Evolutionary conservation across 306 rosid species (phyloP), one percentile per base, ranked within the genome.

Genomic region (Myrica gale): DNA sequence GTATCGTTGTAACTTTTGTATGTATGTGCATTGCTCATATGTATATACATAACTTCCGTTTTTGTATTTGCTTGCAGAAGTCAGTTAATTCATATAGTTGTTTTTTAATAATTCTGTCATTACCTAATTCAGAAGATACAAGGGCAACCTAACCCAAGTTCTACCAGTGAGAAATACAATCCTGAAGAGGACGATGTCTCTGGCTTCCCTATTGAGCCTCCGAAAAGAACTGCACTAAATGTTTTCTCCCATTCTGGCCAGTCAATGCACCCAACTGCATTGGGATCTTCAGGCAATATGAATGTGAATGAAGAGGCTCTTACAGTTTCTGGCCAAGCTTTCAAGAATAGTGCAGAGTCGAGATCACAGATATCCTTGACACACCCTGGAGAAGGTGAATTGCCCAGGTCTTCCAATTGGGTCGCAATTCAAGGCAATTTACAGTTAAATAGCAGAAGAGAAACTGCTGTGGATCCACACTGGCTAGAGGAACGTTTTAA

Each of bases 321-420:
- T 58, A 53, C 72, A 4, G 76, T 79, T 42, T 74, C 74, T 39
- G 77, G 78, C 42, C 63, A 69, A 54, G 80, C 10, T 57, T 60
- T 72, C 43, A 69, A 71, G 82, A 79, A 85, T 68, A 74, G 79
- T 63, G 71, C 61, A 55, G 89, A 74, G 32, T 75, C 81, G 77
- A 83, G 92, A 67, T 84, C 75, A 72, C 92, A 86, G 77, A 81
- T 45, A 42, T 84, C 95, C 39, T 71, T 4, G 17, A 53, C 76
- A 82, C 78, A 84, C 7, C 76, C 74, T 69, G 81, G 87, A 23
- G 69, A 79, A 8, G 79, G 79, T 56, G 84, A 86, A 44, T 71
- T 89, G 7, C 87, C 92, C 45, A 82, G 83, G 79, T 89, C 84
- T 85, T 89, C 97, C 57, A 90, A 76, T 81, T 92, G 96, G 1